A percentile compares a stretch with the other conserved stretches of the same genome.
phyloP scores from a whole-genome alignment of 139 green algal species.

The Coccomyxa sp. region DNA sequence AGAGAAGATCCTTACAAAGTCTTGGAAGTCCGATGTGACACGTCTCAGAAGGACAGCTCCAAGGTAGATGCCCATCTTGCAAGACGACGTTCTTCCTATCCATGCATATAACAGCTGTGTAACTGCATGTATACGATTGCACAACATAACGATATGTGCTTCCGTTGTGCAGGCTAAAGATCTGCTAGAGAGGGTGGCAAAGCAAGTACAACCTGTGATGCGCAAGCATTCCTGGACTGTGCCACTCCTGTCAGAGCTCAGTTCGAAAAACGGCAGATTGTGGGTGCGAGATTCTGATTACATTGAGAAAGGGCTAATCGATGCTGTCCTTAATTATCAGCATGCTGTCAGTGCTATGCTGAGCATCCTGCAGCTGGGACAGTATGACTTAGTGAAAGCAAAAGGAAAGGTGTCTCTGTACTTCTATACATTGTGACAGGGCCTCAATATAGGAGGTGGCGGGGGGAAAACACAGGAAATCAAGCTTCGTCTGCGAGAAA shows the following conservation, averaged over 20 bases:
- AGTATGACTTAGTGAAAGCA: no score
- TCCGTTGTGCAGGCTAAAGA: conserved; percentile 32
- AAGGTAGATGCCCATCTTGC: no score
- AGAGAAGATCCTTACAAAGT: no score
- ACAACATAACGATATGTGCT: no score
- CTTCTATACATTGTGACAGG: conserved; percentile 3
- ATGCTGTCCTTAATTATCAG: no score
- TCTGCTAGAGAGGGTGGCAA: conserved; percentile 48
- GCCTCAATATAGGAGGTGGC: conserved; percentile 44
- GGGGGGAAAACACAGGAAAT: conserved; percentile 43
- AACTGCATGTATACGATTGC: no score
- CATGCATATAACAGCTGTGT: no score
- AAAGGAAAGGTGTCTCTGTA: not conserved
- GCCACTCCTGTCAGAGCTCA: conserved; percentile 73
- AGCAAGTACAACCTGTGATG: conserved; percentile 88
- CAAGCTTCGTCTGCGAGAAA: conserved; percentile 35
- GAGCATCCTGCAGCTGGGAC: no score
- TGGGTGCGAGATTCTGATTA: no score
- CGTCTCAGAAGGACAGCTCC: not conserved
- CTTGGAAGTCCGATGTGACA: not conserved
- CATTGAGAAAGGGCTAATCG: no score
- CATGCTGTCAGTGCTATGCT: no score
- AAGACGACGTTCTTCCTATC: no score
- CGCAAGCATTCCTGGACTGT: conserved; percentile 49
- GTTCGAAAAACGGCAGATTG: conserved; percentile 34